These are phyloP conservation scores for Lactifluus echinatus DNA, from an alignment of 768 basidiomycete species.

Conservation along the genomic window DNA sequence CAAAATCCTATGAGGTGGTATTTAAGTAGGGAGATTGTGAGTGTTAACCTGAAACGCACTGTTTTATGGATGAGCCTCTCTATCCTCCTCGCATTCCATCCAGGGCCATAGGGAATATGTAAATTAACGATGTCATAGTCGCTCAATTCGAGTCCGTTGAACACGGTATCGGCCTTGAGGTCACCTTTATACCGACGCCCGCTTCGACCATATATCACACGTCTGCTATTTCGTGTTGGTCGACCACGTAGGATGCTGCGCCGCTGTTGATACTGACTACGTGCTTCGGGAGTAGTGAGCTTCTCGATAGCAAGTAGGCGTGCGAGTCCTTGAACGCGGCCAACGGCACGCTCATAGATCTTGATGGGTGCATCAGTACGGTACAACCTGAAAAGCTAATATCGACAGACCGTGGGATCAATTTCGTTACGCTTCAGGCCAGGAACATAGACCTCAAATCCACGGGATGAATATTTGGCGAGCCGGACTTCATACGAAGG, in stretches of 20 bases:
- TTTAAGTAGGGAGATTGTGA: slow-evolving; percentile 9
- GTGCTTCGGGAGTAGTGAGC: slow-evolving; percentile 36
- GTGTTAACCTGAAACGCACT: slow-evolving; percentile 27
- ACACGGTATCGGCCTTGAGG: slow-evolving; percentile 36
- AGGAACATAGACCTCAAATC: slow-evolving; percentile 51
- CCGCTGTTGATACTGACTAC: slow-evolving; percentile 39
- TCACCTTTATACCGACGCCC: slow-evolving; percentile 42
- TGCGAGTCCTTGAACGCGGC: slow-evolving; percentile 48
- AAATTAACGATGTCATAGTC: slow-evolving; percentile 47
- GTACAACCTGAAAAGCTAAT: neutral
- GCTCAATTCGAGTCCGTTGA: slow-evolving; percentile 44
- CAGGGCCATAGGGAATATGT: slow-evolving; percentile 55
- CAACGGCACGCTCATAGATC: slow-evolving; percentile 55
- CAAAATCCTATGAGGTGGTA: slow-evolving; percentile 36
- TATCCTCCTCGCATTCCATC: slow-evolving; percentile 48
- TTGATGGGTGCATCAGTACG: slow-evolving; percentile 19
- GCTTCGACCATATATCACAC: slow-evolving; percentile 7
- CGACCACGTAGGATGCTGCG: slow-evolving; percentile 45
- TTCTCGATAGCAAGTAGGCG: slow-evolving; percentile 56
- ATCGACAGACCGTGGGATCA: slow-evolving; percentile 45
- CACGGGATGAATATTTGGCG: slow-evolving; percentile 46
- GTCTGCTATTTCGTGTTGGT: slow-evolving; percentile 26
- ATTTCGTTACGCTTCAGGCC: slow-evolving; percentile 40
- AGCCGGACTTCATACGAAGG: slow-evolving; percentile 58
- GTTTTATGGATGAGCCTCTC: slow-evolving; percentile 51